Base-by-base conservation (phyloP, 371 early-diverging fungal genomes). In the Lichtheimia ramosa region DNA sequence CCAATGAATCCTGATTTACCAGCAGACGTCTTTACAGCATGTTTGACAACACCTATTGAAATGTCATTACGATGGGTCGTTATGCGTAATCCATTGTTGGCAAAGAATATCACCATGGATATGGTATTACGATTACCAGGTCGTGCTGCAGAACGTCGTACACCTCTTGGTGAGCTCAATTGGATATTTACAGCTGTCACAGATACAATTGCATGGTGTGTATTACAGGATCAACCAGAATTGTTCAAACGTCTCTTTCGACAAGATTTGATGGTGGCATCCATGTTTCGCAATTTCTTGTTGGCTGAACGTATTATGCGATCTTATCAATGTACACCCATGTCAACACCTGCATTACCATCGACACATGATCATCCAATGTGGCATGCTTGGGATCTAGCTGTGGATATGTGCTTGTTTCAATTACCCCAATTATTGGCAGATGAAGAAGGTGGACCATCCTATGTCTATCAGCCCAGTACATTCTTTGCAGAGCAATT, bases 101-200 rank as follows among this genome's bases (percentile, higher is more conserved):
- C 80, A 3, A 81, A 79, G 27, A 89, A 88, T 54, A 83, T 93
- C 54, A 88, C 91, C 0, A 81, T 89, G 58, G 94, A 96, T 21
- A 90, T 92, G 93, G 91, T 94, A 40, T 78, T 89, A 42, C 85
- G 89, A 59, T 82, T 97, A 25, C 97, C 97, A 0, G 98, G 98
- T 16, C 75, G 89, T 13, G 79, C 95, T 27, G 88, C 86, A 60
- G 97, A 97, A 67, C 83, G 98, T 49, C 84, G 96, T 14, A 96
- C 97, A 1, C 96, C 97, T 0, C 73, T 96, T 8, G 98, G 98
- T 56, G 97, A 98, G 68, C 83, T 98, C 52, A 96, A 96, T 69
- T 98, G 98, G 98, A 96, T 98, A 14, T 96, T 98, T 66, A 97
- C 97, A 0, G 93, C 99, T 27, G 93, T 98, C 27, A 97, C 96